Percentiles rank a stretch among this genome's conserved stretches.
Evolutionary conservation across 1,284 basidiomycete genomes (phyloP).

Genomic region (Cutaneotrichosporon cutaneum): DNA sequence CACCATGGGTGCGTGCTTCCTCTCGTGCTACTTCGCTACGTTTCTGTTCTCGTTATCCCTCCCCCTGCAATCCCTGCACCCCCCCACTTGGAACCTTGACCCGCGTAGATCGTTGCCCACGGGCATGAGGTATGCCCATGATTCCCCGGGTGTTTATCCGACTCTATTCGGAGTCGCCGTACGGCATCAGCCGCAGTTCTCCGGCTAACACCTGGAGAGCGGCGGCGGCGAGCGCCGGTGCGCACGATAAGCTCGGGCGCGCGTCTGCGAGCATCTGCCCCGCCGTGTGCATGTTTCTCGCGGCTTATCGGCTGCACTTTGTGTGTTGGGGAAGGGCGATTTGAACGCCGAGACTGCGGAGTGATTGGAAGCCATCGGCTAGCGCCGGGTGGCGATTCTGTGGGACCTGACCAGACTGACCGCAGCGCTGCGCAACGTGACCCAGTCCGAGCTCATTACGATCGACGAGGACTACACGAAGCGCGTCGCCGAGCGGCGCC

Average conservation of each 20-base stretch:
- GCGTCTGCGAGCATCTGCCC: not conserved
- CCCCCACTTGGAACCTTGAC: not conserved
- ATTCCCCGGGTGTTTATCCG: not conserved
- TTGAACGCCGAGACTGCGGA: not conserved
- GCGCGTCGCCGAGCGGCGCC: slow-evolving; percentile 12
- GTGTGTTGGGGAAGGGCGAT: not conserved
- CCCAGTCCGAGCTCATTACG: slow-evolving; percentile 18
- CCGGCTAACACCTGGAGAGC: not conserved
- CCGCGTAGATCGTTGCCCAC: not conserved
- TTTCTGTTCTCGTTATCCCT: not conserved
- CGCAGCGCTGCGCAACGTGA: slow-evolving; percentile 13
- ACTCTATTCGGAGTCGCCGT: not conserved
- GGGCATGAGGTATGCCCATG: no score
- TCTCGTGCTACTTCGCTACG: not conserved
- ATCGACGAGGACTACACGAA: slow-evolving; percentile 16
- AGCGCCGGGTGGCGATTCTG: not conserved
- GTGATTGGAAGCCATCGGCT: not conserved
- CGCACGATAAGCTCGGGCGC: not conserved
- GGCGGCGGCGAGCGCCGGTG: not conserved
- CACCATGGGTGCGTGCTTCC: slow-evolving; percentile 18
- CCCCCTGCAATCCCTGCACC: not conserved
- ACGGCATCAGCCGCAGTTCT: not conserved
- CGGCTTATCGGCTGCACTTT: not conserved
- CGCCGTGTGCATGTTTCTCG: not conserved
- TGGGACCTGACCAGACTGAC: slow-evolving; percentile 1